A percentile compares a stretch with the other conserved stretches of the same genome.
Evolutionary conservation across 345 rosid genomes (phyloP).

Genomic region (Hibiscus trionum): DNA sequence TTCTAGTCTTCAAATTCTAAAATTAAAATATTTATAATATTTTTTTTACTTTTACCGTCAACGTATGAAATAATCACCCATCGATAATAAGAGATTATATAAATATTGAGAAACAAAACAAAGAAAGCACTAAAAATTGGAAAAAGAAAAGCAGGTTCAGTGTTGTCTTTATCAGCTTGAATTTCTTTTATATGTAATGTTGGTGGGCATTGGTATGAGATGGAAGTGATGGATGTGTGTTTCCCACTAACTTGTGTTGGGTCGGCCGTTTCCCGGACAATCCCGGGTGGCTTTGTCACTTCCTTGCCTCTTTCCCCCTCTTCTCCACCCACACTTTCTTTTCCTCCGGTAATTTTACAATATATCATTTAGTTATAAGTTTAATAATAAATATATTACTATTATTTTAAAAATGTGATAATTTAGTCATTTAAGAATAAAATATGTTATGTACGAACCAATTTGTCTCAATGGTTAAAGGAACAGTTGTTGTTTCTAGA

Average conservation of each 20-base stretch:
- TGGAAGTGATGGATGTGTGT: constrained; percentile 7
- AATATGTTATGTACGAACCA: no score
- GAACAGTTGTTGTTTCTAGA: no score
- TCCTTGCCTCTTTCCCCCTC: background rate
- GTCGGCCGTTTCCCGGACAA: constrained; percentile 35
- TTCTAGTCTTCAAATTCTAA: no score
- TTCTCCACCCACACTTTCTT: background rate
- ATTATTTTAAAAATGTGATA: no score
- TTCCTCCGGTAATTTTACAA: no score
- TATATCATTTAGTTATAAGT: no score
- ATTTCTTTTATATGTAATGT: background rate
- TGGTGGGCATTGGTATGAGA: background rate
- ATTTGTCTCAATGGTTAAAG: no score
- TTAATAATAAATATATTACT: no score
- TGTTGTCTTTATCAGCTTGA: constrained; percentile 18
- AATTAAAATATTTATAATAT: no score
- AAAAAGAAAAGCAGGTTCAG: constrained; percentile 21
- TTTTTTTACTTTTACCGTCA: no score
- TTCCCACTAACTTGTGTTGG: constrained; percentile 35
- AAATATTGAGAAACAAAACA: background rate
- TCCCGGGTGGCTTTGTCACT: constrained; percentile 17
- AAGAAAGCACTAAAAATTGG: constrained; percentile 6
- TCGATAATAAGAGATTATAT: background rate
- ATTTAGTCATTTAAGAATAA: no score
- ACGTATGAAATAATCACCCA: background rate